Conservation (phyloP, 768 basidiomycete genomes). For the Arthromyces matolae region DNA sequence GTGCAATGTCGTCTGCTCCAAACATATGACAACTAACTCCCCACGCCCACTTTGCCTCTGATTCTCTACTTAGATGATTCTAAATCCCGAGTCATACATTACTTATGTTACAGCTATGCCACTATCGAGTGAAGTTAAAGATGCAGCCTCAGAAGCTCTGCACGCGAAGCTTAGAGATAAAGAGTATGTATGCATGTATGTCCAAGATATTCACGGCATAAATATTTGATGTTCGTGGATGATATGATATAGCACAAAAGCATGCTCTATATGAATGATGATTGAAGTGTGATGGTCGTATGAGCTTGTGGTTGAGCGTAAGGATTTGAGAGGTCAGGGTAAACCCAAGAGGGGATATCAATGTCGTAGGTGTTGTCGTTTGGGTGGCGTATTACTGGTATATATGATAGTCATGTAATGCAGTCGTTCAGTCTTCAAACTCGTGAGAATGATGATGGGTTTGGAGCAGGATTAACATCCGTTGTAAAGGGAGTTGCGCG, state of each 20-base stretch:
- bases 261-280: constrained; percentile 5
- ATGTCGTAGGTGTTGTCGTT: neutral
- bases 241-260: constrained; percentile 10
- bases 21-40: too few relatives aligned
- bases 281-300: neutral
- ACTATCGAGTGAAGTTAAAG: too few relatives aligned
- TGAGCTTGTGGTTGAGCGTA: neutral
- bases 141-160: too few relatives aligned
- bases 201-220: constrained; percentile 15
- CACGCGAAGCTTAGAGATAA: too few relatives aligned
- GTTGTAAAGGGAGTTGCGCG: constrained; percentile 54
- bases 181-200: constrained; percentile 5
- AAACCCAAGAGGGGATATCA: neutral
- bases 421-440: constrained; percentile 4
- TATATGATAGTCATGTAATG: constrained; percentile 5
- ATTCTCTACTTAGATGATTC: too few relatives aligned
- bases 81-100: too few relatives aligned
- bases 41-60: too few relatives aligned
- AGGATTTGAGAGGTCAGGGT: neutral
- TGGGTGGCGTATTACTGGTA: constrained; percentile 3
- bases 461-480: constrained; percentile 31
- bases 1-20: too few relatives aligned
- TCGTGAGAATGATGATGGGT: neutral
- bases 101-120: too few relatives aligned
- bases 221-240: constrained; percentile 14